phyloP scores from a whole-genome alignment of 176 grass and related monocot genomes.

The Carex cristatella region DNA sequence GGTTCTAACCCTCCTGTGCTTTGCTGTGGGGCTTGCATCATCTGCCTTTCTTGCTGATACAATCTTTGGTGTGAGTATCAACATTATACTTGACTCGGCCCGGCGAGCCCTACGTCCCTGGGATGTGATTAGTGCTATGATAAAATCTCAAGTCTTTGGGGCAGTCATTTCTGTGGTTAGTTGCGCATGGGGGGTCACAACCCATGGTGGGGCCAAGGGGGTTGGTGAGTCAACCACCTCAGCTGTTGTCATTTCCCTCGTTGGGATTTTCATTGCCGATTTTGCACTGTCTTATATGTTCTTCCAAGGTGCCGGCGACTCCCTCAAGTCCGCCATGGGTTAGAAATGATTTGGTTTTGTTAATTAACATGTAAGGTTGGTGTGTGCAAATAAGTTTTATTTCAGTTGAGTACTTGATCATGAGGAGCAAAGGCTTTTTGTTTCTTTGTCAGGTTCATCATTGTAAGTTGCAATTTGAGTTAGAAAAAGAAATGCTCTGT shows the following conservation, averaged over 20 bases:
- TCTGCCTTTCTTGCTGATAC: conserved; percentile 80
- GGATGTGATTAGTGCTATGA: conserved; percentile 85
- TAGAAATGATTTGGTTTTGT: conserved; percentile 33
- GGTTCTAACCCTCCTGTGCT: conserved; percentile 75
- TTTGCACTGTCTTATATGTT: conserved; percentile 72
- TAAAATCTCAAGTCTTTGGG: conserved; percentile 91
- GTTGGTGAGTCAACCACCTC: conserved; percentile 94
- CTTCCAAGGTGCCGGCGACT: conserved; percentile 94
- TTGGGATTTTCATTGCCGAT: conserved; percentile 79
- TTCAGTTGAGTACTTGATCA: not conserved
- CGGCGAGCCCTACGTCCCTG: conserved; percentile 75
- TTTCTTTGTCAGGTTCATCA: not conserved
- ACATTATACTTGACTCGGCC: conserved; percentile 97
- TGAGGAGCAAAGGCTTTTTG: not conserved
- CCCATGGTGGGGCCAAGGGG: conserved; percentile 83
- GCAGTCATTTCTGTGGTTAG: conserved; percentile 81
- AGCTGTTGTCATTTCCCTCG: conserved; percentile 83
- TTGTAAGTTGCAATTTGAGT: conserved; percentile 7
- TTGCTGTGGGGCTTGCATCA: conserved; percentile 72
- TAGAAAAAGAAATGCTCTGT: not conserved
- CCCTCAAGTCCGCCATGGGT: conserved; percentile 87
- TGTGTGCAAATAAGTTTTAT: not conserved
- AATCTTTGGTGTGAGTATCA: conserved; percentile 83
- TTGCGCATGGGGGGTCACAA: conserved; percentile 94
- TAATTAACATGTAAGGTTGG: conserved; percentile 2